Conservation (phyloP, 2,329 filamentous ascomycete species). For the Penicillium sclerotiorum region DNA sequence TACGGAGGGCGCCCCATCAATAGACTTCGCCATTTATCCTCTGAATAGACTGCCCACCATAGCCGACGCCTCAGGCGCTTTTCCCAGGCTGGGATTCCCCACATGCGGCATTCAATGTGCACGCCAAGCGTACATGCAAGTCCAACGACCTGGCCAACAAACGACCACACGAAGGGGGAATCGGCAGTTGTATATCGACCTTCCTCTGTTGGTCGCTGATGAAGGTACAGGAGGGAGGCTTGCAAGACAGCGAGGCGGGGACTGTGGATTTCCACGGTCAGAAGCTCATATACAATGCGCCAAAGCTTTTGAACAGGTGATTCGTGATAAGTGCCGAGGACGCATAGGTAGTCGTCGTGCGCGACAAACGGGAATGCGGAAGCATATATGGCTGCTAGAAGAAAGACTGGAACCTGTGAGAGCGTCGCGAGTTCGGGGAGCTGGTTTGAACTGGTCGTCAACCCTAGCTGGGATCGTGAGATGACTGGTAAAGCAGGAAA, state of each 20-base stretch:
- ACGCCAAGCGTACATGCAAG: conserved; percentile 38
- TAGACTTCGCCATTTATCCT: conserved; percentile 44
- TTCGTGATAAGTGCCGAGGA: conserved; percentile 31
- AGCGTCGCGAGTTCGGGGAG: conserved; percentile 24
- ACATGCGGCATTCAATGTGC: conserved; percentile 41
- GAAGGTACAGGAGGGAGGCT: conserved; percentile 36
- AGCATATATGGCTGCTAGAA: conserved; percentile 38
- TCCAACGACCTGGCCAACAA: conserved; percentile 40
- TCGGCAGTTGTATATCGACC: conserved; percentile 31
- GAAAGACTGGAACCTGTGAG: conserved; percentile 27
- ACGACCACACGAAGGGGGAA: conserved; percentile 40
- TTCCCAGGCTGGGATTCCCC: conserved; percentile 43
- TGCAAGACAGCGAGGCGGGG: conserved; percentile 36
- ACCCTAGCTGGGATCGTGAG: conserved; percentile 33
- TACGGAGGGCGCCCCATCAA: conserved; percentile 40
- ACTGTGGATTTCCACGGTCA: conserved; percentile 36
- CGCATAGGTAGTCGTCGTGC: conserved; percentile 34
- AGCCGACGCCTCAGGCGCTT: conserved; percentile 41
- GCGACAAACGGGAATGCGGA: conserved; percentile 36
- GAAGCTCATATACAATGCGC: conserved; percentile 34
- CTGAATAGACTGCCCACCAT: conserved; percentile 45
- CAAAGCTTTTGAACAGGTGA: conserved; percentile 30
- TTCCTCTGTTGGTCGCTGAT: conserved; percentile 25
- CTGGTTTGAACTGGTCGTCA: conserved; percentile 18
- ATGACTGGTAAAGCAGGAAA: conserved; percentile 35